phyloP scores from a whole-genome alignment of 2,329 filamentous ascomycete genomes.

The Aspergillus carbonarius region DNA sequence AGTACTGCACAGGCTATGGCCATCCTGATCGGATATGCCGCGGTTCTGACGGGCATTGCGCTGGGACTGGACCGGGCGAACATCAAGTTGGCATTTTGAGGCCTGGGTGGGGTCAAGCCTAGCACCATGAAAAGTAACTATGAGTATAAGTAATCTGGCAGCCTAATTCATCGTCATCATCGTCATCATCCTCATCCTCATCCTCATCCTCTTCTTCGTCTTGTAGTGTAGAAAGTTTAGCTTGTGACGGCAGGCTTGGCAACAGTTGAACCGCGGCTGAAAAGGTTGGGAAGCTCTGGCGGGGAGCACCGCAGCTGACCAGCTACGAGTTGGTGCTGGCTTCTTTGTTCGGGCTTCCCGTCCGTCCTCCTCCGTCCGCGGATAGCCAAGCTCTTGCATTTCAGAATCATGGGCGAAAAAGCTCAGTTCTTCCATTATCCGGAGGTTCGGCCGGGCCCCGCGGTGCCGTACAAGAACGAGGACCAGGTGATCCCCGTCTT shows the following conservation, averaged over 20 bases:
- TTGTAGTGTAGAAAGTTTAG: too few species aligned
- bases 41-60: conserved; percentile 65
- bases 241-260: too few species aligned
- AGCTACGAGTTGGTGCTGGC: too few species aligned
- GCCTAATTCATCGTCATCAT: too few species aligned
- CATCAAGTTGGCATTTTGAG: conserved; percentile 28
- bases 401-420: conserved; percentile 21
- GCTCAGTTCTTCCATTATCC: conserved; percentile 39
- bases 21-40: conserved; percentile 72
- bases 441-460: conserved; percentile 38
- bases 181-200: too few species aligned
- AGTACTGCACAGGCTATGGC: conserved; percentile 65
- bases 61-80: conserved; percentile 40
- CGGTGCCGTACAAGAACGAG: conserved; percentile 48
- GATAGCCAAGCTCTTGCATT: too few species aligned
- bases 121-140: background rate
- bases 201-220: too few species aligned
- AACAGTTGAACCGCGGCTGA: too few species aligned
- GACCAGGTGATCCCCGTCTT: conserved; percentile 68
- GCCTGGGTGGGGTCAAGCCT: background rate
- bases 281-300: too few species aligned
- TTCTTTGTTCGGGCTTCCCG: too few species aligned
- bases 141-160: background rate
- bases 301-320: too few species aligned
- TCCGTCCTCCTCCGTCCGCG: background rate